A percentile compares a stretch with the other conserved stretches of the same genome.
phyloP scores from a whole-genome alignment of 176 grass and related monocot genomes.

The Saccharum spontaneum region DNA sequence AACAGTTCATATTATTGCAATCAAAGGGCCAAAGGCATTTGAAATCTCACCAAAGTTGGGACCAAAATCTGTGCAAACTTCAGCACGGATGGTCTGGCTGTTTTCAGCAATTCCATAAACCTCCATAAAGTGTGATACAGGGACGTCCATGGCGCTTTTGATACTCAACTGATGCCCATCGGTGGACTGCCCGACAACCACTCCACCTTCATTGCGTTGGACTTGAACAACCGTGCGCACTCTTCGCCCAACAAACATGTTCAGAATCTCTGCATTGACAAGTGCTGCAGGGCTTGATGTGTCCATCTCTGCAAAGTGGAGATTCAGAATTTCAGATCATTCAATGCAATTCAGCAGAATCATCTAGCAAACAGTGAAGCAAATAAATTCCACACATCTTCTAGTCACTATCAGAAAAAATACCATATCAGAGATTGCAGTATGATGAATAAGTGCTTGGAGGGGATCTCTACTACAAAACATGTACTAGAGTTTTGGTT shows the following conservation, averaged over 20 bases:
- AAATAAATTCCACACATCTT: background rate
- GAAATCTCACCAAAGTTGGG: conserved; percentile 66
- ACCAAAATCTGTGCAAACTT: conserved; percentile 88
- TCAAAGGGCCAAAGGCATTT: background rate
- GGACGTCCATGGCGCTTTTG: conserved; percentile 47
- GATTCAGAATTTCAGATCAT: conserved; percentile 13
- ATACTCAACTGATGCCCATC: conserved; percentile 75
- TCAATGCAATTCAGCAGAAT: conserved; percentile 1
- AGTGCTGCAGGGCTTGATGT: conserved; percentile 69
- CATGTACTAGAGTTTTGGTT: background rate
- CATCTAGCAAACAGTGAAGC: background rate
- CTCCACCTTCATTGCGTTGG: conserved; percentile 54
- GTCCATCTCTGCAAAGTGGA: conserved; percentile 65
- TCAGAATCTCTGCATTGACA: conserved; percentile 73
- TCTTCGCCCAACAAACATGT: conserved; percentile 64
- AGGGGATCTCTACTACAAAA: background rate
- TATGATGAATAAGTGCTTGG: background rate
- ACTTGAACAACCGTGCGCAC: conserved; percentile 82
- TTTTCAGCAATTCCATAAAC: conserved; percentile 78
- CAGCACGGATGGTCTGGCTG: conserved; percentile 64
- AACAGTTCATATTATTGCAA: background rate
- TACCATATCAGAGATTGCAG: background rate
- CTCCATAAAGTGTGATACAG: conserved; percentile 60
- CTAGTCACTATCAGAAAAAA: background rate
- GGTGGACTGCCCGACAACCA: conserved; percentile 55